phyloP scores from a whole-genome alignment of 768 basidiomycete genomes.

The Mycena crocata region DNA sequence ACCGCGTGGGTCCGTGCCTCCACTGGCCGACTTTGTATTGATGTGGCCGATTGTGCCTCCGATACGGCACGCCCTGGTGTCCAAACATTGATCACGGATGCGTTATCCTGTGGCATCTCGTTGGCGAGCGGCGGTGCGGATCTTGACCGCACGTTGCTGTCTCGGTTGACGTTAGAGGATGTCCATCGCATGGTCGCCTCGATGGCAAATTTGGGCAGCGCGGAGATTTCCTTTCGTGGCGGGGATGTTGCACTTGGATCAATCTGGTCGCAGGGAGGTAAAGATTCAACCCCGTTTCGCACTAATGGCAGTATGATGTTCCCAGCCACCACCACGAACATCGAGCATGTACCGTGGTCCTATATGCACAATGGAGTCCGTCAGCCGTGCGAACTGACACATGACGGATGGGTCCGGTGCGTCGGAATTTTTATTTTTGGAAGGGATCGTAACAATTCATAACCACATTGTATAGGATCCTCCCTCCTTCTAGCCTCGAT shows the following conservation, averaged over 20 bases:
- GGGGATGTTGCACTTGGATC: constrained; percentile 1
- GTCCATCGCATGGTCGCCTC: constrained; percentile 7
- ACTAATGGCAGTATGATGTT: neutral
- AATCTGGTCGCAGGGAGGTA: constrained; percentile 2
- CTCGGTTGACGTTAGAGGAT: neutral
- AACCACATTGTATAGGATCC: constrained; percentile 4
- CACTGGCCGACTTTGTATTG: constrained; percentile 15
- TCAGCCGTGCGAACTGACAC: too few species aligned
- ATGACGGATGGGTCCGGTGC: too few species aligned
- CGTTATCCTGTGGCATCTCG: neutral
- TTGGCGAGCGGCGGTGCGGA: neutral
- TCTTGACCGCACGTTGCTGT: neutral
- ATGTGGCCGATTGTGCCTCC: constrained; percentile 3
- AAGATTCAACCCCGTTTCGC: too few species aligned
- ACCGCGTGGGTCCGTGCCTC: constrained; percentile 12
- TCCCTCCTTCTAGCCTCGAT: neutral
- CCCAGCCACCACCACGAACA: neutral
- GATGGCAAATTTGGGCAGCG: neutral
- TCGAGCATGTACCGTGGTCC: too few species aligned
- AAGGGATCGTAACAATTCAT: too few species aligned
- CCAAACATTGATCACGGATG: constrained; percentile 1
- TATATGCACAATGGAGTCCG: too few species aligned
- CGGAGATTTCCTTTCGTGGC: constrained; percentile 10
- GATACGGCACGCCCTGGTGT: constrained; percentile 9
- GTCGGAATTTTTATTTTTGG: too few species aligned